Conservation (phyloP, 345 rosid genomes). For the Pistacia vera region DNA sequence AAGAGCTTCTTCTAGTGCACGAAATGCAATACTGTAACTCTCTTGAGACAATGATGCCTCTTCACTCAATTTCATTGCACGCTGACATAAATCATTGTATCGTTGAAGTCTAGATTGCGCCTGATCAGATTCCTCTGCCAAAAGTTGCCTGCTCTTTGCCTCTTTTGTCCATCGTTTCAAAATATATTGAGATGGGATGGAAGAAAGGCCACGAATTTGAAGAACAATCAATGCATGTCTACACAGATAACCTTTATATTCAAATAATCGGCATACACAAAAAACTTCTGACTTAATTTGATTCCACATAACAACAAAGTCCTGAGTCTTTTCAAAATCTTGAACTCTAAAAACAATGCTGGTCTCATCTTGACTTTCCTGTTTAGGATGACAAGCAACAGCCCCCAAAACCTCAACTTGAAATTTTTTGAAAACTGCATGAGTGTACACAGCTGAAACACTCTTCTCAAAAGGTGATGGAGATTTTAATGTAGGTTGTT, state of each 20-base stretch:
- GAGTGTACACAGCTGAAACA: conserved; percentile 48
- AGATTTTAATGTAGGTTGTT: conserved; percentile 48
- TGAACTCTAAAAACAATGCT: conserved; percentile 43
- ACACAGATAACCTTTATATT: conserved; percentile 54
- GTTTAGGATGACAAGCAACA: conserved; percentile 59
- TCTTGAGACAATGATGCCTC: conserved; percentile 59
- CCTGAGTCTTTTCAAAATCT: conserved; percentile 50
- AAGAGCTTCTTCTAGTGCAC: conserved; percentile 45
- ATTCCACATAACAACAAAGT: conserved; percentile 50
- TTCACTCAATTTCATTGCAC: conserved; percentile 53
- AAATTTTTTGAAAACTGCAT: conserved; percentile 52
- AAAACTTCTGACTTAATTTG: conserved; percentile 42
- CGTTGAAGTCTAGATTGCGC: conserved; percentile 54
- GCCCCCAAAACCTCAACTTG: conserved; percentile 59
- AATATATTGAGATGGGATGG: conserved; percentile 50
- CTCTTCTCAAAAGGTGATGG: conserved; percentile 63
- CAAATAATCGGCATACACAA: conserved; percentile 50
- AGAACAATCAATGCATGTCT: conserved; percentile 66
- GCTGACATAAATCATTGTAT: conserved; percentile 49
- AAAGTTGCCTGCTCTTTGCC: conserved; percentile 42
- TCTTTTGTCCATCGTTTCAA: conserved; percentile 63
- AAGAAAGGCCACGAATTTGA: conserved; percentile 48
- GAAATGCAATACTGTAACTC: conserved; percentile 46
- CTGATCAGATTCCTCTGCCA: conserved; percentile 44
- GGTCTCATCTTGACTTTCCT: conserved; percentile 47